phyloP scores from a whole-genome alignment of 306 rosid species.

The Rubus idaeus region DNA sequence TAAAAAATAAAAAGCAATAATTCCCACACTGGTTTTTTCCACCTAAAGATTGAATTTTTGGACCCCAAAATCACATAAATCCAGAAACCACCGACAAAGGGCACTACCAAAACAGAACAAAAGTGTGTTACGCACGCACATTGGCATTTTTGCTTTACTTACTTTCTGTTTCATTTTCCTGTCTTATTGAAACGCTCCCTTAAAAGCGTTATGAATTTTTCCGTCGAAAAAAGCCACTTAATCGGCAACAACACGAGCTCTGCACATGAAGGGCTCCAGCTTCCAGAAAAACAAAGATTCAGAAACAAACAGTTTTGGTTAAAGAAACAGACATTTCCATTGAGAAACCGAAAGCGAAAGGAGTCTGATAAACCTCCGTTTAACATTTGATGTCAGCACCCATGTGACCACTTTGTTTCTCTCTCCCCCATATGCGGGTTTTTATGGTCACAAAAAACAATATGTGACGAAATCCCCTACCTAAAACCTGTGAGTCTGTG shows the following conservation, averaged over 20 bases:
- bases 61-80: no score
- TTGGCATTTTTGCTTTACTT: no score
- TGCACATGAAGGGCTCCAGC: conserved; percentile 25
- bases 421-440: conserved; percentile 39
- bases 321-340: not conserved
- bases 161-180: no score
- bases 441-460: conserved; percentile 23
- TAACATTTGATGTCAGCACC: conserved; percentile 43
- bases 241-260: not conserved
- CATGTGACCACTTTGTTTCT: conserved; percentile 41
- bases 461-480: conserved; percentile 32
- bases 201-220: not conserved
- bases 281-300: conserved; percentile 28
- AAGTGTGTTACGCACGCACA: no score
- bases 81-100: no score
- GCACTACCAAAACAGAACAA: no score
- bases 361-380: conserved; percentile 20
- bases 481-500: conserved; percentile 42
- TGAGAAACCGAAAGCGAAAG: conserved; percentile 20
- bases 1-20: no score
- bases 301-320: conserved; percentile 31
- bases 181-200: no score
- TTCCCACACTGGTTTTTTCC: no score
- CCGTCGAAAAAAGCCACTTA: no score
- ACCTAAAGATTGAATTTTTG: no score